phyloP scores from a whole-genome alignment of 2,329 filamentous ascomycete genomes.

The Aspergillus aculeatinus region DNA sequence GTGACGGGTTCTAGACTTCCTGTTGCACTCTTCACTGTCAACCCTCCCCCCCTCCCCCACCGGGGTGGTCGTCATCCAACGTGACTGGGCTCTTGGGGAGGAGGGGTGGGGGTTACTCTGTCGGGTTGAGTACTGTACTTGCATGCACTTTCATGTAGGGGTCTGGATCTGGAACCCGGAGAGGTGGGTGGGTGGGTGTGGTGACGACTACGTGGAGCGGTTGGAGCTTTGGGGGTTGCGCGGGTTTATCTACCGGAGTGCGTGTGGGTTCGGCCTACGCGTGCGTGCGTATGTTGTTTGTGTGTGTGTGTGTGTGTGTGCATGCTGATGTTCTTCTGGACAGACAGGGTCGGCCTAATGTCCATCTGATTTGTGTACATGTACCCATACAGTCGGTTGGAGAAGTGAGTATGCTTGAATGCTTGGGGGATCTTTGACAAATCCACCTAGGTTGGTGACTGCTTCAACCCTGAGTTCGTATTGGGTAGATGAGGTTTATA shows the following conservation, averaged over 20 bases:
- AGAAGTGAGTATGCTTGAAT: not conserved
- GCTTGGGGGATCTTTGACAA: not conserved
- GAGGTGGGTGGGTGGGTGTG: no score
- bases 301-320: not conserved
- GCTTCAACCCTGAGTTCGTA: no score
- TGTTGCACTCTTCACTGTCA: not conserved
- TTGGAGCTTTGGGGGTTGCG: not conserved
- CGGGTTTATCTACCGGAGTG: not conserved
- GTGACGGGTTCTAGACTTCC: slow-evolving; percentile 8
- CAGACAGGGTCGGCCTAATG: no score
- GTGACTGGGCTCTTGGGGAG: not conserved
- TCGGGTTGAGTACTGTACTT: not conserved
- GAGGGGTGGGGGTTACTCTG: no score
- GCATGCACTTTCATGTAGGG: not conserved
- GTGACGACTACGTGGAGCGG: not conserved
- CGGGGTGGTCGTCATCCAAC: not conserved
- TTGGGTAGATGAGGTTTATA: no score
- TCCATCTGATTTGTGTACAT: no score
- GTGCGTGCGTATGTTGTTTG: not conserved
- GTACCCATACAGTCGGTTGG: not conserved
- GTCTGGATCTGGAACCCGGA: no score
- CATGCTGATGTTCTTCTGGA: no score
- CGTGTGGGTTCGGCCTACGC: not conserved
- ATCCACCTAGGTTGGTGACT: no score
- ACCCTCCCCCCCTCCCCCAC: not conserved